A percentile compares a stretch with the other conserved stretches of the same genome.
phyloP scores from a whole-genome alignment of 192 early-diverging fungal genomes.

The Cladochytrium replicatum region DNA sequence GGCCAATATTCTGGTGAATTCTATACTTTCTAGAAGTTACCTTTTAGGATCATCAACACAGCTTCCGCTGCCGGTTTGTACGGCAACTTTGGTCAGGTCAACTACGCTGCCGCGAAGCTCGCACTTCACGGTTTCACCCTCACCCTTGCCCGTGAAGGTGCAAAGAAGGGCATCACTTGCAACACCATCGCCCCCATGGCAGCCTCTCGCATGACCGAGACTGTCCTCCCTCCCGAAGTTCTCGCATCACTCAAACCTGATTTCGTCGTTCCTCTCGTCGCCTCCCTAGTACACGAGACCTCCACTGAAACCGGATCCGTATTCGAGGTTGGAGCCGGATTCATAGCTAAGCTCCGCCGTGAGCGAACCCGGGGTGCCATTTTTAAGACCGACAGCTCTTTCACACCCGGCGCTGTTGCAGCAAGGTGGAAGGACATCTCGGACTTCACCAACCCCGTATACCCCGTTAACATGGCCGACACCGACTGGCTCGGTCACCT shows the following conservation, averaged over 20 bases:
- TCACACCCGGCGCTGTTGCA: slow-evolving; percentile 75
- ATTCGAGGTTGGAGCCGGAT: slow-evolving; percentile 96
- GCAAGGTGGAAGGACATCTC: slow-evolving; percentile 67
- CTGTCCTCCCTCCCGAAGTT: slow-evolving; percentile 90
- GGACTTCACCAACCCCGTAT: slow-evolving; percentile 45
- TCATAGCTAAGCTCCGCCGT: slow-evolving; percentile 87
- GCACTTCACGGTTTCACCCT: slow-evolving; percentile 84
- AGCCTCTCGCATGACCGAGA: slow-evolving; percentile 89
- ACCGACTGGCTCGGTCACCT: slow-evolving; percentile 73
- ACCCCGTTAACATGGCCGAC: slow-evolving; percentile 67
- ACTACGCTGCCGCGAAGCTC: slow-evolving; percentile 84
- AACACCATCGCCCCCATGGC: slow-evolving; percentile 97
- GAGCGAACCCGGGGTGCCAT: slow-evolving; percentile 78
- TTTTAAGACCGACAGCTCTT: slow-evolving; percentile 80
- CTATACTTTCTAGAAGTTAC: too few relatives aligned
- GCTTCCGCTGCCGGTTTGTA: slow-evolving; percentile 97
- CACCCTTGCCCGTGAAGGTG: slow-evolving; percentile 89
- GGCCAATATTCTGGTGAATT: too few relatives aligned
- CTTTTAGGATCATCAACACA: slow-evolving; percentile 69
- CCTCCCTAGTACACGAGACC: slow-evolving; percentile 75
- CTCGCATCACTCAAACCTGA: slow-evolving; percentile 93
- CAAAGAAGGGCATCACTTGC: slow-evolving; percentile 82
- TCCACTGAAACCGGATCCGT: slow-evolving; percentile 69
- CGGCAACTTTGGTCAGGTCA: slow-evolving; percentile 95
- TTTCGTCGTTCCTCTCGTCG: slow-evolving; percentile 93